Percentiles rank a stretch among this genome's conserved stretches.
Evolutionary conservation across 129 eudicot species (phyloP).

Genomic region (Artemisia tridentata): DNA sequence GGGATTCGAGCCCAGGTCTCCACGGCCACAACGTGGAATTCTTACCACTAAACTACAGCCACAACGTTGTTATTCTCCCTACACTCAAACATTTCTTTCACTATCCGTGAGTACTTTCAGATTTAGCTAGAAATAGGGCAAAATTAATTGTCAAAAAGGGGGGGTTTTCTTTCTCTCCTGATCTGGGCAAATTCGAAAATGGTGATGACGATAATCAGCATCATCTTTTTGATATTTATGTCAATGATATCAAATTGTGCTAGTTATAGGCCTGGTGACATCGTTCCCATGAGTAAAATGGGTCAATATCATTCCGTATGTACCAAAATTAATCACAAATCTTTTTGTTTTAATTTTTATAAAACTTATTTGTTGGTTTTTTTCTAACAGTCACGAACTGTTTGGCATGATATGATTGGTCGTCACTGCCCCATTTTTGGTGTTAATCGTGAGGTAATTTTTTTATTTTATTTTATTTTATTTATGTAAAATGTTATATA

Average conservation of each 20-base stretch:
- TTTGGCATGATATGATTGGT: conserved; percentile 99
- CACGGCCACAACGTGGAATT: conserved; percentile 99
- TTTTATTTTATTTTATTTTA: not conserved
- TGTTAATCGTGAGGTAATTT: conserved; percentile 89
- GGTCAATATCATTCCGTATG: conserved; percentile 95
- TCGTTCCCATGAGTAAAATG: conserved; percentile 93
- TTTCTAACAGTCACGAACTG: conserved; percentile 68
- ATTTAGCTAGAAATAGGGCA: too few species aligned
- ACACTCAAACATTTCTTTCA: too few species aligned
- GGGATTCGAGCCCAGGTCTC: conserved; percentile 99
- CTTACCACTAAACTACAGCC: conserved; percentile 99
- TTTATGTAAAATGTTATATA: not conserved
- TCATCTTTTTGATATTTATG: conserved; percentile 19
- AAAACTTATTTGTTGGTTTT: not conserved
- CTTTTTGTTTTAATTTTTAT: not conserved
- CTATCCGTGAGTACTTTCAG: too few species aligned
- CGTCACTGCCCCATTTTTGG: conserved; percentile 94
- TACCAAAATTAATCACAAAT: not conserved
- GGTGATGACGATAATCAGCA: conserved; percentile 8
- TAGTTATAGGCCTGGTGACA: conserved; percentile 90
- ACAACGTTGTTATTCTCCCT: conserved; percentile 3
- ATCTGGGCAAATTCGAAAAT: too few species aligned
- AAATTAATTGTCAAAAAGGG: too few species aligned
- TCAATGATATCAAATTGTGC: conserved; percentile 33
- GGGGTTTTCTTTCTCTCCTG: too few species aligned